A percentile compares a stretch with the other conserved stretches of the same genome.
Evolutionary conservation across 495 filamentous ascomycete genomes (phyloP).

Genomic region (Trichoderma orchidacearum): DNA sequence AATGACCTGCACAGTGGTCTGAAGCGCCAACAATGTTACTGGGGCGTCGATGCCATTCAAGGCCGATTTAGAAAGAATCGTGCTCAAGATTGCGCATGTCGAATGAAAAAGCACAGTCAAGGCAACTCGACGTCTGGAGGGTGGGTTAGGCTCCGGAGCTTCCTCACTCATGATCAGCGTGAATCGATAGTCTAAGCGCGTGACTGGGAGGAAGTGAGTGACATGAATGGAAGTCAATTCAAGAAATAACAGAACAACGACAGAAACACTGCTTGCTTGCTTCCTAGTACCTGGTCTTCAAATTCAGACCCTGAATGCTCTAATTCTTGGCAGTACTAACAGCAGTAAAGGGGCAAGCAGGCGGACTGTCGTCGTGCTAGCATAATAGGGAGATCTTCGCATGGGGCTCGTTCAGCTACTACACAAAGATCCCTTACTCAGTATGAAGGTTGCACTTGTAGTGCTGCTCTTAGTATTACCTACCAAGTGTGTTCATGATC

Average conservation of each 20-base stretch:
- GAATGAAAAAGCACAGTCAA: constrained; percentile 10
- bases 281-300: not conserved
- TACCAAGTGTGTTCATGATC: too few relatives aligned
- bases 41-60: constrained; percentile 7
- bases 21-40: constrained; percentile 6
- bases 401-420: too few relatives aligned
- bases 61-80: constrained; percentile 10
- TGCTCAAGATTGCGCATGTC: constrained; percentile 10
- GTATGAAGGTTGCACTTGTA: too few relatives aligned
- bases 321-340: not conserved
- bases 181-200: not conserved
- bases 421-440: too few relatives aligned
- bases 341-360: not conserved
- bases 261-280: not conserved
- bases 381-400: too few relatives aligned
- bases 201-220: not conserved
- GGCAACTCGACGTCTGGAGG: constrained; percentile 3
- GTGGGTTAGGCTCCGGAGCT: not conserved
- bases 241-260: not conserved
- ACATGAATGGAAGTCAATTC: not conserved
- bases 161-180: not conserved
- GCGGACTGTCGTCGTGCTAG: not conserved
- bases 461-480: too few relatives aligned
- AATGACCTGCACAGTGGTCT: constrained; percentile 6
- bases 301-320: not conserved